Conservation (phyloP, 176 grass and related monocot genomes). For the Carex cristatella region DNA sequence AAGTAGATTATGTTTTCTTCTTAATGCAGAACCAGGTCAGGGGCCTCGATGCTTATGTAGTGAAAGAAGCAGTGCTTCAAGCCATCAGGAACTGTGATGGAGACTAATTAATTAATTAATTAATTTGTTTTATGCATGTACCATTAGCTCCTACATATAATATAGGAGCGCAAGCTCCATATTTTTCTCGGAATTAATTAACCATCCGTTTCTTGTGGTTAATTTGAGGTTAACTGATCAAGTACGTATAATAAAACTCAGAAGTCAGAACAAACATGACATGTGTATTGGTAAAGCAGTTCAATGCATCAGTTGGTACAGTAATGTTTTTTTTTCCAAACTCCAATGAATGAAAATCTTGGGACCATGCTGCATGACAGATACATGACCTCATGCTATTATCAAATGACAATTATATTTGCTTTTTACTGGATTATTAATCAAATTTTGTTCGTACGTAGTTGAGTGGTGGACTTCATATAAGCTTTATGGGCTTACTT, state of each 20-base stretch:
- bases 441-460: not conserved
- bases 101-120: constrained; percentile 25
- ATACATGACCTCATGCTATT: not conserved
- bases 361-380: not conserved
- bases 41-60: constrained; percentile 44
- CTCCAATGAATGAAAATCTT: not conserved
- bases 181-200: not conserved
- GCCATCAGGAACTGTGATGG: constrained; percentile 45
- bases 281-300: not conserved
- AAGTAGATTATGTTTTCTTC: not conserved
- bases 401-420: not conserved
- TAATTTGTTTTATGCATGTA: not conserved
- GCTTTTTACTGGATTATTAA: not conserved
- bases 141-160: not conserved
- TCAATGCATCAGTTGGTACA: not conserved
- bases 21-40: constrained; percentile 34
- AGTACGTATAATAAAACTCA: not conserved
- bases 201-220: not conserved
- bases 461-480: not conserved
- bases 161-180: constrained; percentile 11
- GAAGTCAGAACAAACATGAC: not conserved
- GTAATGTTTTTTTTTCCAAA: not conserved
- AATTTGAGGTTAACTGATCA: not conserved
- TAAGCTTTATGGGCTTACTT: not conserved
- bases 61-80: constrained; percentile 76